Evolutionary conservation across 495 filamentous ascomycete genomes (phyloP), one percentile per base, ranked within the genome.

Genomic region (Penicillium goetzii): DNA sequence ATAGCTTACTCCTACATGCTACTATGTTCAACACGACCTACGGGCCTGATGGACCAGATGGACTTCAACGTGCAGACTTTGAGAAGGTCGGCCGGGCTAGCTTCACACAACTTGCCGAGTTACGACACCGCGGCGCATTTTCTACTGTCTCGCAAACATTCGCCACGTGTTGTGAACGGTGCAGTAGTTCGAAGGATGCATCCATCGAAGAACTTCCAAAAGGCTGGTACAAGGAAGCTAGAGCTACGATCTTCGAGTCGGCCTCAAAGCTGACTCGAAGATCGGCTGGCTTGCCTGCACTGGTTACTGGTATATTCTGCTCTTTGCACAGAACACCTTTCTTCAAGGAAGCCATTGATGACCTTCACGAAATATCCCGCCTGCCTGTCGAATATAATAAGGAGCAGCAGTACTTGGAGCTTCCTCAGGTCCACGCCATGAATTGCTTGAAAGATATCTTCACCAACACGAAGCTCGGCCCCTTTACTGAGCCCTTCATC

Each of bases 121-220:
- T 98, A 52, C 86, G 95, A 14, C 95, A 99, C 72, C 84, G 95
- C 61, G 95, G 95, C 55, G 95, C 95, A 19, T 98, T 98, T 70
- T 93, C 93, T 0, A 92, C 92, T 7, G 94, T 97, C 4, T 90
- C 95, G 7, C 88, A 90, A 57, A 96, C 92, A 0, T 98, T 97
- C 68, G 81, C 88, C 1, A 83, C 81, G 19, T 94, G 92, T 65
- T 97, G 94, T 70, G 72, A 79, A 26, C 74, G 82, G 12, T 89
- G 84, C 68, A 81, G 78, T 76, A 81, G 75, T 66, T 88, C 69
- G 68, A 74, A 57, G 61, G 82, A 81, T 70, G 75, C 68, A 33
- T 79, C 64, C 26, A 80, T 83, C 11, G 72, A 69, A 45, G 51
- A 70, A 43, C 68, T 83, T 49, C 76, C 82, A 32, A 52, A 75